Evolutionary conservation across 139 green algal species (phyloP).

Genomic region (Micromonas pusilla): DNA sequence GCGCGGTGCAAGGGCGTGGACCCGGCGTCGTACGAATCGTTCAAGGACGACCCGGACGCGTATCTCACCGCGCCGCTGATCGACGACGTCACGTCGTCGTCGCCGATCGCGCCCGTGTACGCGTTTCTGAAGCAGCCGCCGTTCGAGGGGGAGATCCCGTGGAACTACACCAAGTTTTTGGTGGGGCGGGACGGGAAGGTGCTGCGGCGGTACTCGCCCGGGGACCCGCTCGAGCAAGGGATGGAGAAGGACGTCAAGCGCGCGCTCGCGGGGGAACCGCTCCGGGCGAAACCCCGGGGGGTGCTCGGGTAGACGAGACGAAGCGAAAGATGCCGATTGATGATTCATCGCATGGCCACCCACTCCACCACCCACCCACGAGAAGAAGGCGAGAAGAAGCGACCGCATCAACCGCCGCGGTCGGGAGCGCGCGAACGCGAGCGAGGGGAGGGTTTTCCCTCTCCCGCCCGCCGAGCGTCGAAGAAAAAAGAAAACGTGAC

Average conservation of each 20-base stretch:
- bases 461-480: no score
- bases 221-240: slow-evolving; percentile 29
- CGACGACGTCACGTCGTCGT: background rate
- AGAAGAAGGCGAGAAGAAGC: no score
- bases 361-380: no score
- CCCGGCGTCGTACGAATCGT: slow-evolving; percentile 18
- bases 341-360: background rate
- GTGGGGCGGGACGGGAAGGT: slow-evolving; percentile 27
- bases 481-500: no score
- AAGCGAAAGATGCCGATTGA: background rate
- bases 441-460: no score
- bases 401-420: no score
- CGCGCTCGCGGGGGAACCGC: background rate
- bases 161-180: slow-evolving; percentile 39
- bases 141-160: slow-evolving; percentile 18
- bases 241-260: slow-evolving; percentile 33
- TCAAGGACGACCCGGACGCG: slow-evolving; percentile 18
- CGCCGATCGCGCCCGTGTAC: slow-evolving; percentile 22
- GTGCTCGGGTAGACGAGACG: background rate
- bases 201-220: slow-evolving; percentile 24
- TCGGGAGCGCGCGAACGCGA: no score
- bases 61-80: slow-evolving; percentile 1
- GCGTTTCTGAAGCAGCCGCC: slow-evolving; percentile 18
- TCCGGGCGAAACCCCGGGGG: background rate
- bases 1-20: slow-evolving; percentile 1